Base-by-base conservation (phyloP, 139 green algal genomes). In the Raphidocelis subcapitata region DNA sequence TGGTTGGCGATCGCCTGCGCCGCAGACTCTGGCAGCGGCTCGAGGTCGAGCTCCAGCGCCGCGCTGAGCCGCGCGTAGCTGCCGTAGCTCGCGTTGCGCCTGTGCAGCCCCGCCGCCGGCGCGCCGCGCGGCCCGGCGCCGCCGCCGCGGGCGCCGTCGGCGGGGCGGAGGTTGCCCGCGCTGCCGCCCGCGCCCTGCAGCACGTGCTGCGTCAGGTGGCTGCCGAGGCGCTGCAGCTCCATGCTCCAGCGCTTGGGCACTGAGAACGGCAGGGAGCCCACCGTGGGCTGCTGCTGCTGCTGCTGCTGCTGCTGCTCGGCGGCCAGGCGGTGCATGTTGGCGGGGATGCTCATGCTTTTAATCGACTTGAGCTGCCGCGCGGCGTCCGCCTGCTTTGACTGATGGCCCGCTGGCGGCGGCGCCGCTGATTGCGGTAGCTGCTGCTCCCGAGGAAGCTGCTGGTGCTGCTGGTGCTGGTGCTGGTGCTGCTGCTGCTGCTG, bases 181-280 rank as follows among this genome's bases (percentile, higher is more conserved):
- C n/a, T n/a, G n/a, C n/a, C n/a, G n/a, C n/a, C n/a, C n/a, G n/a
- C n/a, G n/a, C 59, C 69, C 29, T 41, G 60, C 62, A 76, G 31
- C 57, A 76, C 59, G 59, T 76, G 69, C n/a, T 44, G 68, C 10
- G 69, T 76, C 8, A 76, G 55, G 59, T 59, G 18, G 49, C 49
- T 76, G 59, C 69, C 69, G 4, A 76, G 41, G 23, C 69, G 59
- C 44, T 76, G 69, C 10, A 76, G 49, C 44, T 76, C 69, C 69
- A 76, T 24, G 31, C 69, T 76, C 69, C 69, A 76, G 21, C 69
- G 29, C 69, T 69, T 68, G 12, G 69, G 69, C 18, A 76, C 59
- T 26, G 68, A 44, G 18, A 75, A 26, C 3, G 69, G 57, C 37
- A 66, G 55, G 16, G 67, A 55, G 36, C 33, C 23, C 67, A 54